Base-by-base conservation (phyloP, 306 rosid species). In the Cucurbita moschata region DNA sequence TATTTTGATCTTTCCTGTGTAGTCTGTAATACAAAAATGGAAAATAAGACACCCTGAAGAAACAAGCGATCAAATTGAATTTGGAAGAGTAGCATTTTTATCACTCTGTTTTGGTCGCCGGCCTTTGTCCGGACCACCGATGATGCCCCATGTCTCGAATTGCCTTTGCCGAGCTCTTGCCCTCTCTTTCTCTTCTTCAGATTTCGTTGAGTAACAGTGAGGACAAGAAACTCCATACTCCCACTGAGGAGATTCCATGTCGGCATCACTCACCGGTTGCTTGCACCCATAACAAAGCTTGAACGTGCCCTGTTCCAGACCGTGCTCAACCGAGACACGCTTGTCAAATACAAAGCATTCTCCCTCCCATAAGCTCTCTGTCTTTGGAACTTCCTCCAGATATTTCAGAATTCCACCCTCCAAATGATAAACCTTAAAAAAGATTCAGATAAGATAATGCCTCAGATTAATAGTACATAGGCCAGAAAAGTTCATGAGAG, bases 371-470 rank as follows among this genome's bases (percentile, higher is more conserved):
- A 90, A 86, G 82, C 98, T 94, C 72, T 89, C 88, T 72, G 80
- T 71, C 85, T 83, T 76, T 2, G 96, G 88, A 77, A 90, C 89
- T 57, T 90, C 95, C 77, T 94, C 98, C 2, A 94, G 89, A 77
- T 94, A 94, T 81, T 94, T 94, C 73, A 94, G 87, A 83, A 94
- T 94, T 79, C 97, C 98, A 78, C 98, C 98, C 82, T 94, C 92
- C 70, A 94, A 85, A 82, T 94, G 98, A 94, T 76, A 94, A 59
- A 90, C 97, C 98, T 94, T 19, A 55, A 53, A 66, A 66, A 57
- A 21, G 57, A 54, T 38, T 23, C 40, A 71, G 18, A 55, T 44
- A 9, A 69, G 11, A 64, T n/a, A 9, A 38, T 40, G 47, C 15
- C 7, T 40, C 11, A 40, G 37, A 7, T 68, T 21, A 21, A 2